Conservation (phyloP, 257 asterid species). For the Nicotiana obtusifolia region DNA sequence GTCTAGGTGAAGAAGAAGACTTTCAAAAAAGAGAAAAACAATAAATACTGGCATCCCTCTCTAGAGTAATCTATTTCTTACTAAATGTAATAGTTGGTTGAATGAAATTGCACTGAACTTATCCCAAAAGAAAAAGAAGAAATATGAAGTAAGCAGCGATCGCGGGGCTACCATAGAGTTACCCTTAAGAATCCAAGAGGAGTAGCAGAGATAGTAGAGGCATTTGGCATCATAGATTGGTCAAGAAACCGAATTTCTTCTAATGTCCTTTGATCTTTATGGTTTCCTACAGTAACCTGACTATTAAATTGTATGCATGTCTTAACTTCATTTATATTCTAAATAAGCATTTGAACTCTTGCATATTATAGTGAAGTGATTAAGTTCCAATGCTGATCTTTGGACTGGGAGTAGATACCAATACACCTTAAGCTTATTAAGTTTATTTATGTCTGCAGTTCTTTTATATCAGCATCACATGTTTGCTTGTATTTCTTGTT, state of each 20-base stretch:
- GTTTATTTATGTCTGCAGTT: not conserved
- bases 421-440: not conserved
- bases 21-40: not conserved
- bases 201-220: not conserved
- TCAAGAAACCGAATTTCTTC: not conserved
- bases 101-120: not conserved
- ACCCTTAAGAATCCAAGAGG: not conserved
- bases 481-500: conserved; percentile 26
- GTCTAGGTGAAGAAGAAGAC: not conserved
- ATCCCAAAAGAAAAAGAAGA: not conserved
- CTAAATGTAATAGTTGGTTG: not conserved
- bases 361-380: not conserved
- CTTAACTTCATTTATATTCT: not conserved
- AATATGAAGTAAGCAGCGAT: not conserved
- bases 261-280: not conserved
- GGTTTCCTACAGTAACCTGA: not conserved
- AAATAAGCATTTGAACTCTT: not conserved
- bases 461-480: not conserved
- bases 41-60: not conserved
- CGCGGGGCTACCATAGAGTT: not conserved
- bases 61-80: not conserved
- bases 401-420: not conserved
- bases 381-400: not conserved
- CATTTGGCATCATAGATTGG: conserved; percentile 2
- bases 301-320: not conserved